Evolutionary conservation across 2,329 filamentous ascomycete genomes (phyloP).

Genomic region (Cladophialophora immunda): DNA sequence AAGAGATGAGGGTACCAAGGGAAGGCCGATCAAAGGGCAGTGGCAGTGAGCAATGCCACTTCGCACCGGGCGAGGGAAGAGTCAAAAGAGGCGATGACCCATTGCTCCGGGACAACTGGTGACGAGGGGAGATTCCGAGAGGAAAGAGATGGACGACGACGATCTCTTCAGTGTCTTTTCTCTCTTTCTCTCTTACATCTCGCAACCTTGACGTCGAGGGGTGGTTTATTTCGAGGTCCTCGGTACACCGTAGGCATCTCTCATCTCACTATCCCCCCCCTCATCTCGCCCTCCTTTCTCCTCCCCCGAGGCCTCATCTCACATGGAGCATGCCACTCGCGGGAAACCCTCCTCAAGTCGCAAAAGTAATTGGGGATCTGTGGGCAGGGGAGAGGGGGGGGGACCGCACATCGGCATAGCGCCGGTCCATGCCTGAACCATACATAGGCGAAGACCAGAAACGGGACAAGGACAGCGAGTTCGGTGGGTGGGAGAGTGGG

Average conservation of each 20-base stretch:
- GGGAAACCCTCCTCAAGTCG: background rate
- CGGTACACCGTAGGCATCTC: background rate
- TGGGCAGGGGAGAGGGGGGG: constrained; percentile 2
- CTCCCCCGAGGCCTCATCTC: constrained; percentile 9
- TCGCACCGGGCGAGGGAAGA: background rate
- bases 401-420: constrained; percentile 30
- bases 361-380: constrained; percentile 10
- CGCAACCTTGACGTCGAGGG: background rate
- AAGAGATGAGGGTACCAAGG: background rate
- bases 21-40: constrained; percentile 7
- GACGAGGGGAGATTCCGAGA: background rate
- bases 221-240: background rate
- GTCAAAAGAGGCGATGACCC: background rate
- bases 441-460: constrained; percentile 20
- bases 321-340: constrained; percentile 16
- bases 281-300: background rate
- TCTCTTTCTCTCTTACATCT: background rate
- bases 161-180: no score
- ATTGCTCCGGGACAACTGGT: background rate
- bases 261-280: background rate
- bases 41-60: background rate
- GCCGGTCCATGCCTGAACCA: constrained; percentile 27
- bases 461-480: constrained; percentile 17
- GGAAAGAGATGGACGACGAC: no score
- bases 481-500: constrained; percentile 22